phyloP scores from a whole-genome alignment of 2,329 filamentous ascomycete genomes.

The Colletotrichum sp. region DNA sequence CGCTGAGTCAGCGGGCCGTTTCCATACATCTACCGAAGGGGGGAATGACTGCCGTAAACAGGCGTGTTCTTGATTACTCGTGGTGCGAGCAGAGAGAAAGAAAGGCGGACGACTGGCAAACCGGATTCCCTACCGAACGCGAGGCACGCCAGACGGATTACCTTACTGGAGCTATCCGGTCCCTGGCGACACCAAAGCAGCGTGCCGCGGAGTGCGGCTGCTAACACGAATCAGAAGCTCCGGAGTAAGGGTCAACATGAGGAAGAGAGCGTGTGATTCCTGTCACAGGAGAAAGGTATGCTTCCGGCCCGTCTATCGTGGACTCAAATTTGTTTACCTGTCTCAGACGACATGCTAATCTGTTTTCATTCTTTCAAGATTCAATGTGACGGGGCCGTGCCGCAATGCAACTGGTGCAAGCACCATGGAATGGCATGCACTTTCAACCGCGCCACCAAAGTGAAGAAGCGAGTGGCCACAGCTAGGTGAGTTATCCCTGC shows the following conservation, averaged over 20 bases:
- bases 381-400: slow-evolving; percentile 50
- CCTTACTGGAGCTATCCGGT: background rate
- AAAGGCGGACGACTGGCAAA: background rate
- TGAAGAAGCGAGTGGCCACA: slow-evolving; percentile 10
- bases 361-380: slow-evolving; percentile 37
- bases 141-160: background rate
- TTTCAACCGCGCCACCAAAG: slow-evolving; percentile 32
- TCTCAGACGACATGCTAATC: background rate
- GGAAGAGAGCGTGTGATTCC: slow-evolving; percentile 49
- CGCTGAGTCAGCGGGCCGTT: slow-evolving; percentile 16
- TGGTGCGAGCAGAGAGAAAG: background rate
- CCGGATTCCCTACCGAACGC: background rate
- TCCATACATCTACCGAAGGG: slow-evolving; percentile 8
- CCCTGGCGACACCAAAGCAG: background rate
- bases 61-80: background rate
- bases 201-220: slow-evolving; percentile 2
- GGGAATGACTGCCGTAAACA: background rate
- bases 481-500: background rate
- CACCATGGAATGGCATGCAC: slow-evolving; percentile 53
- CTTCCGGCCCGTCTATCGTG: background rate
- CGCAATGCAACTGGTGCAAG: slow-evolving; percentile 55
- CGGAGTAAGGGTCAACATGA: slow-evolving; percentile 7
- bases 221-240: background rate
- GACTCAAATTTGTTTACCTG: background rate
- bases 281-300: slow-evolving; percentile 54